Evolutionary conservation across 1,284 basidiomycete genomes (phyloP), one percentile per base, ranked within the genome.

Genomic region (Melampsora medusae): DNA sequence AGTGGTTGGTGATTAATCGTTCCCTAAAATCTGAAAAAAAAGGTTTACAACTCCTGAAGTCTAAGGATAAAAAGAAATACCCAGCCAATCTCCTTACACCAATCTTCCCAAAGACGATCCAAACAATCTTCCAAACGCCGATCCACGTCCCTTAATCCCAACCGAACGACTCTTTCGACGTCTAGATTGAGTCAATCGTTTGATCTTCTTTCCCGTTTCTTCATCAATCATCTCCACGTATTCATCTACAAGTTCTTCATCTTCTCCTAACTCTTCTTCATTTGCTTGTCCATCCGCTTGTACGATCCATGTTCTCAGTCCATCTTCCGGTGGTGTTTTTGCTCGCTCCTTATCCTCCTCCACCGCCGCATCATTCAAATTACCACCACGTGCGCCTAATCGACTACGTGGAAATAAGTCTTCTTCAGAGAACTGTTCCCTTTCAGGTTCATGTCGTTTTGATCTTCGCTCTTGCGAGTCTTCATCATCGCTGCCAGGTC

Each of bases 301-400:
- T 19, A 53, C 50, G 14, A 53, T 53, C 50, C 50, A 53, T 16
- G 50, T 53, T 25, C 50, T 53, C 50, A 53, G 50, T 19, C 50
- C 50, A 53, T 53, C 50, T 53, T 53, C 50, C 6, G 50, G 22
- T 1, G 50, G 50, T 25, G 50, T 19, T 53, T 14, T 19, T 19
- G 1, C 9, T 53, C 50, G 50, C 17, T 53, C 17, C 22, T 53
- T 19, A 6, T 25, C 22, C 16, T 53, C 19, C 19, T 10, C 12
- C 48, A 6, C 6, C 10, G 53, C 31, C 22, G 42, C 61, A 56
- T 72, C 70, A 9, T 61, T 48, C 31, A 72, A 56, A 61, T 72
- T 72, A n/a, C 70, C 70, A 31, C 70, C 70, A 42, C 69, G 12
- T 28, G 59, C 62, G 48, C 28, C 70, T 12, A 61, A 28, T 50